Evolutionary conservation across 305 asterid genomes (phyloP).

Genomic region (Rubia balearica): DNA sequence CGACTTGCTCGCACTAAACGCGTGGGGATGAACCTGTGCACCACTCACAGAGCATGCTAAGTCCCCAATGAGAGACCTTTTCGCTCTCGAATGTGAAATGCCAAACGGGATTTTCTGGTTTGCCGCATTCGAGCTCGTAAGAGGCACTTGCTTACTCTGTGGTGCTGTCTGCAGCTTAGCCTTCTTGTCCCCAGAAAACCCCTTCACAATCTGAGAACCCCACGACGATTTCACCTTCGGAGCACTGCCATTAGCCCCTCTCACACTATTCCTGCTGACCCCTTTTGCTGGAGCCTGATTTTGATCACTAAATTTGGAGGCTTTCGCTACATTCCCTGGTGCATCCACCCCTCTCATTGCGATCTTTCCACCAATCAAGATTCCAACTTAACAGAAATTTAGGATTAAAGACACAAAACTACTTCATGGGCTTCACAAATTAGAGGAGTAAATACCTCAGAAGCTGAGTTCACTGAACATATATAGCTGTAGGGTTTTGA

Average conservation of each 20-base stretch:
- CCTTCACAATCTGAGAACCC: slow-evolving; percentile 83
- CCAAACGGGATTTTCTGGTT: slow-evolving; percentile 40
- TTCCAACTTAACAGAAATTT: slow-evolving; percentile 27
- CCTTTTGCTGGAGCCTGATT: slow-evolving; percentile 51
- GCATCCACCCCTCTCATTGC: slow-evolving; percentile 64
- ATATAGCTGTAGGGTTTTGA: neutral
- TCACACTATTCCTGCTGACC: slow-evolving; percentile 30
- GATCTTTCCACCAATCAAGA: slow-evolving; percentile 12
- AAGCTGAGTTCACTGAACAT: neutral
- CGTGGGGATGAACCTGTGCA: slow-evolving; percentile 65
- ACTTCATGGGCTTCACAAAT: neutral
- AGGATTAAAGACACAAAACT: neutral
- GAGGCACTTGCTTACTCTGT: slow-evolving; percentile 48
- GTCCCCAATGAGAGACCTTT: slow-evolving; percentile 76
- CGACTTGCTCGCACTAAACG: slow-evolving; percentile 23
- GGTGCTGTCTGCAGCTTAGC: slow-evolving; percentile 47
- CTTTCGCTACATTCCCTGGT: slow-evolving; percentile 43
- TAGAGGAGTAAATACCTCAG: neutral
- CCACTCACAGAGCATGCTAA: slow-evolving; percentile 60
- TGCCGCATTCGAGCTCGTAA: slow-evolving; percentile 25
- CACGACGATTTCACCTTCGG: slow-evolving; percentile 73
- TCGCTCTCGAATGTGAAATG: slow-evolving; percentile 47
- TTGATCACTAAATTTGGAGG: slow-evolving; percentile 60
- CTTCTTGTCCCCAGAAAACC: slow-evolving; percentile 79
- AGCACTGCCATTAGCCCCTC: slow-evolving; percentile 41